Evolutionary conservation across 306 rosid species (phyloP).

Genomic region (Malus orientalis): DNA sequence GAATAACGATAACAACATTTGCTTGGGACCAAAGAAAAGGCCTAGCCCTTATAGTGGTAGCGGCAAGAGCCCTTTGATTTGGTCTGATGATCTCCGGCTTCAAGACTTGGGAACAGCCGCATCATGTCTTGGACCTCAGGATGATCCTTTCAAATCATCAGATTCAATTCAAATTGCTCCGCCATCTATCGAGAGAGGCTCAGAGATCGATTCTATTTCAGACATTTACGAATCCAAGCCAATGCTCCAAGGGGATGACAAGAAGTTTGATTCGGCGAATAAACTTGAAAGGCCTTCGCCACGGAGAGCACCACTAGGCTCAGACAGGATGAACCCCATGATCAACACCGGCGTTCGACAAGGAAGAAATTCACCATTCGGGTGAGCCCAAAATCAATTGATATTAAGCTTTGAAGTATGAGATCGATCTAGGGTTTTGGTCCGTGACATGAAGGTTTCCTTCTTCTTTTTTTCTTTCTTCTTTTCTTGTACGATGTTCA

Average conservation of each 20-base stretch:
- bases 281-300: conserved; percentile 89
- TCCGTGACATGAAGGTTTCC: conserved; percentile 17
- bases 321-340: conserved; percentile 73
- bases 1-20: conserved; percentile 28
- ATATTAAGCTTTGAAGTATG: conserved; percentile 24
- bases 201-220: conserved; percentile 54
- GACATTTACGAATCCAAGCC: conserved; percentile 74
- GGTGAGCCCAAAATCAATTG: conserved; percentile 23
- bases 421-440: conserved; percentile 55
- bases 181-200: conserved; percentile 44
- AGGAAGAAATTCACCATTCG: conserved; percentile 68
- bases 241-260: conserved; percentile 39
- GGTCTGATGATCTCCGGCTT: conserved; percentile 86
- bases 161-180: conserved; percentile 52
- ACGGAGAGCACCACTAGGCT: conserved; percentile 38
- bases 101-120: conserved; percentile 76
- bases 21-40: conserved; percentile 62
- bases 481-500: background rate
- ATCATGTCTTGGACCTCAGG: conserved; percentile 60
- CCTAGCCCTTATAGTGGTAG: conserved; percentile 46
- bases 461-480: conserved; percentile 7
- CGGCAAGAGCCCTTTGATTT: conserved; percentile 81
- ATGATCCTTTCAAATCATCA: conserved; percentile 60
- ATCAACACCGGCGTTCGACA: conserved; percentile 47
- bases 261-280: conserved; percentile 48